phyloP scores from a whole-genome alignment of 2,329 filamentous ascomycete genomes.

The Microsporum audouinii region DNA sequence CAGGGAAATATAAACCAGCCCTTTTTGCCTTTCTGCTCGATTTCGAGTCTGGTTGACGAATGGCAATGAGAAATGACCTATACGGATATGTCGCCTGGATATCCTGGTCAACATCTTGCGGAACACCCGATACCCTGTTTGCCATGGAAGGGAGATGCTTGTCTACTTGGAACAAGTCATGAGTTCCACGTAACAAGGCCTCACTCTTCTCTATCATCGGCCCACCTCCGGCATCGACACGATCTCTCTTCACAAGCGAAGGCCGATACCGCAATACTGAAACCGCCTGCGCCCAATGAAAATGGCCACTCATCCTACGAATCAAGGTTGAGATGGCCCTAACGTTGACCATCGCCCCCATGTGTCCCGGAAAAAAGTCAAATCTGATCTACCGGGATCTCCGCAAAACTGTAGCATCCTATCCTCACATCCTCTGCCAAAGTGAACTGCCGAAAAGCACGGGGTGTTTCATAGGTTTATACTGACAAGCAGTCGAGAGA shows the following conservation, averaged over 20 bases:
- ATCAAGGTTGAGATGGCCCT: constrained; percentile 1
- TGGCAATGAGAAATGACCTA: background rate
- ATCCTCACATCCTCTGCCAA: background rate
- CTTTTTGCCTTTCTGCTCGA: background rate
- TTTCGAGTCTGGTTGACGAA: background rate
- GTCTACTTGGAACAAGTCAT: background rate
- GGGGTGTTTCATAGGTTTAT: background rate
- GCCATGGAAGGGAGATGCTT: background rate
- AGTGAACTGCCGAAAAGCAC: constrained; percentile 1
- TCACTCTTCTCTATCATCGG: background rate
- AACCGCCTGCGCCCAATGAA: background rate
- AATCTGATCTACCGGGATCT: constrained; percentile 2
- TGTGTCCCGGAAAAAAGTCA: constrained; percentile 2
- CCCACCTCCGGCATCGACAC: constrained; percentile 1
- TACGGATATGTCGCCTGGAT: background rate
- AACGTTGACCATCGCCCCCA: background rate
- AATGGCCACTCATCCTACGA: background rate
- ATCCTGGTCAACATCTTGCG: constrained; percentile 1
- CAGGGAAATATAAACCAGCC: background rate
- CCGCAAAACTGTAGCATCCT: background rate
- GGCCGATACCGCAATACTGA: background rate
- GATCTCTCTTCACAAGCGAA: background rate
- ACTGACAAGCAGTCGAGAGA: background rate
- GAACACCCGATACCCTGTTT: background rate
- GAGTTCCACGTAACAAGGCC: background rate